Evolutionary conservation across 345 rosid species (phyloP).

Genomic region (Theobroma cacao): DNA sequence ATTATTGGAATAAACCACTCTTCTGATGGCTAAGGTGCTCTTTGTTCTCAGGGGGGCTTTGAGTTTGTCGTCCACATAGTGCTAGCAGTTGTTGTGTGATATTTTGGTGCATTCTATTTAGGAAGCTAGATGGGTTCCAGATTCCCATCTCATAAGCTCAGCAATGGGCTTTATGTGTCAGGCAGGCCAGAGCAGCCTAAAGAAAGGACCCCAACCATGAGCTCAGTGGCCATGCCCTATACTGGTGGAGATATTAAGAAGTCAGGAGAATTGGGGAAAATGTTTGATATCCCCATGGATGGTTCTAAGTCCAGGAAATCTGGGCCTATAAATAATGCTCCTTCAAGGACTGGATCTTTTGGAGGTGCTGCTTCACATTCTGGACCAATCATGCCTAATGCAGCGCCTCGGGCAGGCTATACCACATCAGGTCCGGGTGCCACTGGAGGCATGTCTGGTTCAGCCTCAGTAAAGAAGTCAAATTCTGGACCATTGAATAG

Average conservation of each 20-base stretch:
- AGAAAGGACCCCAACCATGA: slow-evolving; percentile 84
- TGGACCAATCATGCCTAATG: slow-evolving; percentile 79
- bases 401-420: slow-evolving; percentile 61
- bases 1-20: neutral
- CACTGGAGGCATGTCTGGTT: slow-evolving; percentile 51
- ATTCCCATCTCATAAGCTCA: slow-evolving; percentile 89
- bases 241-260: slow-evolving; percentile 92
- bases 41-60: slow-evolving; percentile 29
- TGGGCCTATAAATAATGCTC: slow-evolving; percentile 78
- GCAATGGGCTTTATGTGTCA: slow-evolving; percentile 90
- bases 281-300: slow-evolving; percentile 79
- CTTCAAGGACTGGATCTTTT: slow-evolving; percentile 89
- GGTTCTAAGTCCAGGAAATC: slow-evolving; percentile 88
- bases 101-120: slow-evolving; percentile 13
- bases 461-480: slow-evolving; percentile 83
- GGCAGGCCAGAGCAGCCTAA: slow-evolving; percentile 93
- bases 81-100: slow-evolving; percentile 10
- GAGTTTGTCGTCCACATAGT: slow-evolving; percentile 11
- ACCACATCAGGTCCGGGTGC: slow-evolving; percentile 65
- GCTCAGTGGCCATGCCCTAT: slow-evolving; percentile 86
- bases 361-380: slow-evolving; percentile 80
- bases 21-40: slow-evolving; percentile 10
- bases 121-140: slow-evolving; percentile 71
- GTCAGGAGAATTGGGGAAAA: slow-evolving; percentile 91
- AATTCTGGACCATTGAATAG: slow-evolving; percentile 88